Conservation (phyloP, 192 early-diverging fungal species). For the Phycomyces blakesleeanus region DNA sequence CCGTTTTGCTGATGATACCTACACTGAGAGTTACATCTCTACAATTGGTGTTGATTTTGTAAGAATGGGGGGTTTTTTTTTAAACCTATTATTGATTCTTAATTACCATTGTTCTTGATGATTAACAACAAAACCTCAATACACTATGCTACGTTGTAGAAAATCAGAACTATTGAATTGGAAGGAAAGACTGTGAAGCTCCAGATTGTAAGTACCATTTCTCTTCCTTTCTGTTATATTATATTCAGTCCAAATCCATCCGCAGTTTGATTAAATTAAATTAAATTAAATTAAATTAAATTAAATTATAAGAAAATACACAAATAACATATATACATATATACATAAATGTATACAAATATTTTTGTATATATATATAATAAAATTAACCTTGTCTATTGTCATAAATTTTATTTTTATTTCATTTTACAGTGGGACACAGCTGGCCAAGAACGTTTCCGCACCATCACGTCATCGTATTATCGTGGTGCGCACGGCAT, state of each 20-base stretch:
- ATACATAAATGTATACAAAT: too few species aligned
- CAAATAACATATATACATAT: too few species aligned
- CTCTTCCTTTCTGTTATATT: too few species aligned
- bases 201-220: conserved; percentile 88
- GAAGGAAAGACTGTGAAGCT: conserved; percentile 97
- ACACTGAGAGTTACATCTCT: conserved; percentile 96
- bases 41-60: conserved; percentile 99
- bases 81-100: too few species aligned
- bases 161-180: conserved; percentile 69
- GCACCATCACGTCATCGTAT: conserved; percentile 96
- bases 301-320: too few species aligned
- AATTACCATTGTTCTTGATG: neutral
- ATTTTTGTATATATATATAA: too few species aligned
- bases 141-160: neutral
- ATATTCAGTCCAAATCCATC: too few species aligned
- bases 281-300: too few species aligned
- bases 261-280: too few species aligned
- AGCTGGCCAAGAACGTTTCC: conserved; percentile 97
- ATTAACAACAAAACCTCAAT: neutral
- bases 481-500: conserved; percentile 97
- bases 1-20: conserved; percentile 97
- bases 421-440: conserved; percentile 95
- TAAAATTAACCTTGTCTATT: too few species aligned
- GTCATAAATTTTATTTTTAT: too few species aligned
- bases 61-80: too few species aligned